Base-by-base conservation (phyloP, 331 rosid genomes). In the Cydonia oblonga region DNA sequence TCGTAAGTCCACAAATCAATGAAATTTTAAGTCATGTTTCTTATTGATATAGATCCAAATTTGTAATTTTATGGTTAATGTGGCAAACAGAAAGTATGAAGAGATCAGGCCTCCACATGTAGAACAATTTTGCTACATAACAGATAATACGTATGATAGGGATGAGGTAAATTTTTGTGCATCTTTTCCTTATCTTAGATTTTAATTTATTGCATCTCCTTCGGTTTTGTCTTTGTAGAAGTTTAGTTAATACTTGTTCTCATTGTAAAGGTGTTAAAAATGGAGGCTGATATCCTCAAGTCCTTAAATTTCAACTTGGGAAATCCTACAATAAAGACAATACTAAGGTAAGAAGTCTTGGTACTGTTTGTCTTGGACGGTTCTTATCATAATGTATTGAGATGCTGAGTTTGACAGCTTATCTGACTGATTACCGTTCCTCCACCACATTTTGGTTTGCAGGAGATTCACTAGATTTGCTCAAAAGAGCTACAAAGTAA, bases 281-380 rank as follows among this genome's bases (percentile, higher is more conserved):
- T 93, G 98, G 98, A 93, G 76, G 92, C 92, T 77, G 96, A 85
- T 18, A 75, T 93, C 60, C 90, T 93, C 6, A 86, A 81, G 78
- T 60, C 89, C n/a, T 72, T 93, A 74, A 86, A 81, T 26, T 93
- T 91, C 83, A 96, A 93, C 81, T 40, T 93, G 90, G 97, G 98
- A 4, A 87, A 82, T 80, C 98, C 98, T 44, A 91, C 98, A 0
- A 85, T 84, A 54, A 86, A 81, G 84, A 86, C 96, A 46, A 88
- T 91, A 76, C 78, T 93, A 74, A 93, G 98, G 98, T 79, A 84
- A 26, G 83, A 26, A 59, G 59, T 26, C 6, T 24, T 24, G 35
- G 7, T 6, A 19, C 12, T 24, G 42, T 1, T 59, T 7, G 13
- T 19, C 33, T 1, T 30, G 28, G 29, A 30, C 12, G 29, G 24